These are phyloP conservation scores for Zoysia japonica DNA, from an alignment of 176 grass and related monocot species.

Conservation along the genomic window DNA sequence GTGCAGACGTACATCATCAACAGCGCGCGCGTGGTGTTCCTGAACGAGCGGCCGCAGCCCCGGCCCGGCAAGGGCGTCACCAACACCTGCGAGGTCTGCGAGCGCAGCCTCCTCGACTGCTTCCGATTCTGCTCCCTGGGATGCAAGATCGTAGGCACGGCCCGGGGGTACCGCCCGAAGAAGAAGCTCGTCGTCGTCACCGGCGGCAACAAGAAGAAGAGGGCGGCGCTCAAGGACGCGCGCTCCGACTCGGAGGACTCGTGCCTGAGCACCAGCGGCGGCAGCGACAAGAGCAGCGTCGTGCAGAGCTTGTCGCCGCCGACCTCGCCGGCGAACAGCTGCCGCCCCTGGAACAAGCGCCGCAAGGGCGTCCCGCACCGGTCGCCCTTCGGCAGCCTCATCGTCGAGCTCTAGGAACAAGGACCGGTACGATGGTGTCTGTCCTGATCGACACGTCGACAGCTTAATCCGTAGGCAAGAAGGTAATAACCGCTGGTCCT, in stretches of 20 bases:
- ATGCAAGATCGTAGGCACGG: constrained; percentile 81
- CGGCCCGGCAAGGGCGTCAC: constrained; percentile 94
- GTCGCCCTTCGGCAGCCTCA: constrained; percentile 82
- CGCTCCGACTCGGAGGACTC: constrained; percentile 64
- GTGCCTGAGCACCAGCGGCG: constrained; percentile 54
- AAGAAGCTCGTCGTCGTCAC: constrained; percentile 38
- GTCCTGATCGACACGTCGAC: not conserved
- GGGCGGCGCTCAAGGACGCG: constrained; percentile 34
- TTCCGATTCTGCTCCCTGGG: constrained; percentile 99
- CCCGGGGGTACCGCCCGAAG: constrained; percentile 33
- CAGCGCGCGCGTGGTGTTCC: constrained; percentile 94
- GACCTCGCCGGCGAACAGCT: constrained; percentile 55
- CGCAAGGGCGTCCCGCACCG: constrained; percentile 89
- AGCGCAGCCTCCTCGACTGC: constrained; percentile 89
- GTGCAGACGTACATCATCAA: constrained; percentile 99
- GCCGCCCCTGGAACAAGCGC: constrained; percentile 60
- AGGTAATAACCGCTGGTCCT: not conserved
- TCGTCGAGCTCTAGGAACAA: constrained; percentile 52
- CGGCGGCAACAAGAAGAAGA: constrained; percentile 42
- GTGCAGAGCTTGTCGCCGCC: constrained; percentile 78
- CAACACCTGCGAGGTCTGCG: constrained; percentile 98
- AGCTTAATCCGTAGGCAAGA: not conserved
- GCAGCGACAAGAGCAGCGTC: constrained; percentile 61
- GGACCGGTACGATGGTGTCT: not conserved
- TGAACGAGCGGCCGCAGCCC: constrained; percentile 90